Evolutionary conservation across 495 filamentous ascomycete genomes (phyloP), one percentile per base, ranked within the genome.

Genomic region (Penicillium cinerascens): DNA sequence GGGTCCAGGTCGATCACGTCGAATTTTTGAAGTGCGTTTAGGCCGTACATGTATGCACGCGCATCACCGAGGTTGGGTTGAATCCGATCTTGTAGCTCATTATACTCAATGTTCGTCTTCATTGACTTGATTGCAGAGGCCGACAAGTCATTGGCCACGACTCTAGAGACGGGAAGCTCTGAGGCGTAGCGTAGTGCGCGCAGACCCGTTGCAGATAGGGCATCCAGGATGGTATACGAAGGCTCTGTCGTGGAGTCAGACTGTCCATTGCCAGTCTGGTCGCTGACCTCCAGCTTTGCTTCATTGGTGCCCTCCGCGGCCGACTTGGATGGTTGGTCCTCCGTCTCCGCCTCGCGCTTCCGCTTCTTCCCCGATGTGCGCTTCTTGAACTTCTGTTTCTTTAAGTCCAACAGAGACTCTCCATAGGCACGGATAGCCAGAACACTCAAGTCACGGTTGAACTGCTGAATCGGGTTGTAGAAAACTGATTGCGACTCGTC

Each of bases 391-490:
- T 54, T 66, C 44, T 69, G 66, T 49, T 65, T 70, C 51, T 62
- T 71, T 44, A 55, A n/a, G 27, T 68, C 77, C 13, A 87, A 46
- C 13, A 79, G 64, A 52, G 90, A 83, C 47, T 93, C 84, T 0
- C 85, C 88, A 72, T 88, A 95, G 0, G 85, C 84, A 61, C 85
- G 87, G 60, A 97, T 95, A 16, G 91, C 88, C 18, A 97, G 79
- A 26, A 97, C 87, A 61, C 89, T 96, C 58, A 98, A 72, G 70
- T 98, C 93, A 9, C 93, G 83, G 73, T 98, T 98, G 76, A 96
- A 98, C 68, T 97, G 95, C 64, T 97, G 95, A 38, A 98, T 95
- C 0, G 93, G 92, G 57, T 98, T 98, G 74, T 98, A 98, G 66
- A 98, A 98, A 22, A 98, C 95, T 25, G 85, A 81, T 65, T 96